These are phyloP conservation scores for Colletotrichum sp. DNA, from an alignment of 2,329 filamentous ascomycete genomes.

Conservation along the genomic window DNA sequence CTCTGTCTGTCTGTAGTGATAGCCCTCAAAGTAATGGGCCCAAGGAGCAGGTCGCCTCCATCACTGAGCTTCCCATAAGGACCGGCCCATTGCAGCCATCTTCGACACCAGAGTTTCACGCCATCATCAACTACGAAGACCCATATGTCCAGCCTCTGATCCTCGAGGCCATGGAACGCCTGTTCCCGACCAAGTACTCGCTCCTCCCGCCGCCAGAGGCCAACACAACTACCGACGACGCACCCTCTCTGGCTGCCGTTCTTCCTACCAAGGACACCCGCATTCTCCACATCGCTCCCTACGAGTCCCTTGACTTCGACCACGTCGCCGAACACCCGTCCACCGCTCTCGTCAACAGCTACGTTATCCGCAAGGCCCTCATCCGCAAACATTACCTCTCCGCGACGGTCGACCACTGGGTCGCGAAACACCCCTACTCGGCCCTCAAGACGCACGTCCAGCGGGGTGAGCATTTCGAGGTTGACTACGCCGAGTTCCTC, in stretches of 20 bases:
- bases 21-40: not conserved
- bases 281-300: conserved; percentile 81
- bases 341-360: conserved; percentile 80
- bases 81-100: conserved; percentile 23
- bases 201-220: conserved; percentile 61
- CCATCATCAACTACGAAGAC: conserved; percentile 84
- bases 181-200: conserved; percentile 56
- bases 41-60: not conserved
- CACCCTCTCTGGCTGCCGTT: conserved; percentile 39
- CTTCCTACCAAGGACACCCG: conserved; percentile 41
- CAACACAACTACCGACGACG: conserved; percentile 29
- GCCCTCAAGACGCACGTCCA: conserved; percentile 75
- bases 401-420: conserved; percentile 83
- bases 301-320: conserved; percentile 88
- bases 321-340: conserved; percentile 67
- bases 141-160: conserved; percentile 89
- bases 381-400: conserved; percentile 96
- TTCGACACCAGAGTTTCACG: conserved; percentile 49
- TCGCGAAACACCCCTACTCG: conserved; percentile 79
- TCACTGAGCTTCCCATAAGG: conserved; percentile 3
- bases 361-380: conserved; percentile 93
- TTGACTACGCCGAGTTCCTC: conserved; percentile 96
- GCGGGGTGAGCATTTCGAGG: conserved; percentile 83
- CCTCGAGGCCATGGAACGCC: conserved; percentile 69
- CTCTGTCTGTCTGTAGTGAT: conserved; percentile 2